A percentile compares a stretch with the other conserved stretches of the same genome.
Evolutionary conservation across 2,329 filamentous ascomycete species (phyloP).

Genomic region (Talaromyces sp.): DNA sequence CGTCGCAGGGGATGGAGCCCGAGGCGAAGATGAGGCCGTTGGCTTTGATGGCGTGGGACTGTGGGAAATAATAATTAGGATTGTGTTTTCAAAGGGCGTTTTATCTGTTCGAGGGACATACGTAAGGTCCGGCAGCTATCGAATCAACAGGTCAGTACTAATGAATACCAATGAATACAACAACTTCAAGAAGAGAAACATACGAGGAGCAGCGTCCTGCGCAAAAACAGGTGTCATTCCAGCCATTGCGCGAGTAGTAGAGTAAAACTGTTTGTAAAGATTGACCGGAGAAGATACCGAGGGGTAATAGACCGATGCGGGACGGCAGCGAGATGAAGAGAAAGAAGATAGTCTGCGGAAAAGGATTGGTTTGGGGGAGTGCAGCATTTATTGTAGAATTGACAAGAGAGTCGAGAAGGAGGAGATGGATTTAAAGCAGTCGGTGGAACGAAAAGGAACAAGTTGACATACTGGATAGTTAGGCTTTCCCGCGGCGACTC

Average conservation of each 20-base stretch:
- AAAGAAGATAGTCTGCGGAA: background rate
- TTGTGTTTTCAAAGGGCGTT: background rate
- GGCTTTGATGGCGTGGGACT: slow-evolving; percentile 61
- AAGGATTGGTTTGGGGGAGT: background rate
- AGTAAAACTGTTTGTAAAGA: background rate
- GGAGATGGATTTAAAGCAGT: background rate
- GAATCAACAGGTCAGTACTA: background rate
- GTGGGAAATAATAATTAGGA: slow-evolving; percentile 3
- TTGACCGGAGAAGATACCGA: background rate
- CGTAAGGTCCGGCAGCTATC: slow-evolving; percentile 40
- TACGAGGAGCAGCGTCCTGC: slow-evolving; percentile 44
- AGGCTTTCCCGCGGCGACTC: background rate
- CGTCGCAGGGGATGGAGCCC: slow-evolving; percentile 71
- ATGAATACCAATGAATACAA: background rate
- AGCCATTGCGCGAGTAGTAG: slow-evolving; percentile 27
- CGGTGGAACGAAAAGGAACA: background rate
- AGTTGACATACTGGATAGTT: background rate
- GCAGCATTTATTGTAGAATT: background rate
- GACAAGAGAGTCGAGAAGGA: background rate
- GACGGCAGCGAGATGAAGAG: background rate
- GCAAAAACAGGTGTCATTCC: slow-evolving; percentile 35
- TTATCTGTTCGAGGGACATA: slow-evolving; percentile 20
- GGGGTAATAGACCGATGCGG: background rate
- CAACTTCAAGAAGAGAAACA: slow-evolving; percentile 16
- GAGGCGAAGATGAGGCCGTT: slow-evolving; percentile 67